A percentile compares a stretch with the other conserved stretches of the same genome.
These are phyloP conservation scores for Mortierella sp. DNA, from an alignment of 371 early-diverging fungal species.

Conservation along the genomic window DNA sequence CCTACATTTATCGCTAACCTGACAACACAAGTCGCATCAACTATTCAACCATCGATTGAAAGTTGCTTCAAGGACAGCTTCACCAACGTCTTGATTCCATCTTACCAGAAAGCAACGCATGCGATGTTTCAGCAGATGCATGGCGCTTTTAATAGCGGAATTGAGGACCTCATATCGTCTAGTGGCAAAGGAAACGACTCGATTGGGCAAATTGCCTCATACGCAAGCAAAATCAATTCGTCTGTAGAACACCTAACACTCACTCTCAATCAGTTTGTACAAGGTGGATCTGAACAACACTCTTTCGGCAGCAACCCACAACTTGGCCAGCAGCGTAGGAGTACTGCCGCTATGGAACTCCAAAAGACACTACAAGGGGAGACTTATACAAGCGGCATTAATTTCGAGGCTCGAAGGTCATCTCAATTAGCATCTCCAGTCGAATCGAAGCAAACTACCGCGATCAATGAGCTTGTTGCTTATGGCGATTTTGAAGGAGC, in stretches of 20 bases:
- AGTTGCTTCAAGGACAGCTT: slow-evolving; percentile 60
- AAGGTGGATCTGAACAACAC: slow-evolving; percentile 22
- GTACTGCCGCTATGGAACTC: slow-evolving; percentile 27
- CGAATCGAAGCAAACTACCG: slow-evolving; percentile 31
- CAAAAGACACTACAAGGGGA: slow-evolving; percentile 46
- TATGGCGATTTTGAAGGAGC: slow-evolving; percentile 51
- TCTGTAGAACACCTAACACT: slow-evolving; percentile 32
- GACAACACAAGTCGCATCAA: slow-evolving; percentile 49
- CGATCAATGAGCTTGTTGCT: slow-evolving; percentile 40
- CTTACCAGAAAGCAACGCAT: slow-evolving; percentile 59
- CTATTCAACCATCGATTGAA: slow-evolving; percentile 57
- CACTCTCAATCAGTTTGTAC: slow-evolving; percentile 27
- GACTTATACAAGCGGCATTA: not conserved
- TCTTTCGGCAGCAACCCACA: slow-evolving; percentile 4
- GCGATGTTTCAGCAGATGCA: slow-evolving; percentile 62
- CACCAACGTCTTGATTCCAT: slow-evolving; percentile 55
- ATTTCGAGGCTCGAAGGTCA: slow-evolving; percentile 32
- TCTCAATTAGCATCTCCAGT: slow-evolving; percentile 46
- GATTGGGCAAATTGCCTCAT: slow-evolving; percentile 19
- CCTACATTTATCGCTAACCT: slow-evolving; percentile 48
- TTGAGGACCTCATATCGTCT: slow-evolving; percentile 43
- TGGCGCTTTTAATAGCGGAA: slow-evolving; percentile 54
- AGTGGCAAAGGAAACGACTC: slow-evolving; percentile 38
- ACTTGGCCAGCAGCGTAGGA: slow-evolving; percentile 33
- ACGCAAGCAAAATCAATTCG: slow-evolving; percentile 20